phyloP scores from a whole-genome alignment of 192 early-diverging fungal genomes.

The Gigaspora rosea region DNA sequence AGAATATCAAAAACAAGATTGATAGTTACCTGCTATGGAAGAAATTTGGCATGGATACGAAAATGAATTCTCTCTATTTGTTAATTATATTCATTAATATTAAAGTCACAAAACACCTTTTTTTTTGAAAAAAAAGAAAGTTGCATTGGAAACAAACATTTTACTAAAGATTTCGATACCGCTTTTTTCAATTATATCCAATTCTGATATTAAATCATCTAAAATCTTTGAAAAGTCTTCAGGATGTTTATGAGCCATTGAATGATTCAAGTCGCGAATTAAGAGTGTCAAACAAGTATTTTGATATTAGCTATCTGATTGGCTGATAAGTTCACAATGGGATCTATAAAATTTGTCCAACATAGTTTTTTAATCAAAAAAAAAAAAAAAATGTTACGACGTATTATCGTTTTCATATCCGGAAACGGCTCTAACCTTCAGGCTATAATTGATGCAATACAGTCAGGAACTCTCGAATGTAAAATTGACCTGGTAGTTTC shows the following conservation, averaged over 20 bases:
- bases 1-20: neutral
- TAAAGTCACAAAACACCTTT: neutral
- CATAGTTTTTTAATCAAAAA: too few species aligned
- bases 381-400: conserved; percentile 35
- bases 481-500: conserved; percentile 88
- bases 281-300: too few species aligned
- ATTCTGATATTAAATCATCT: neutral
- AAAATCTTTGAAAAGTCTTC: conserved; percentile 1
- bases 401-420: conserved; percentile 90
- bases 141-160: neutral
- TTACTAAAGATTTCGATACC: conserved; percentile 18
- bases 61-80: conserved; percentile 26
- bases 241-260: neutral
- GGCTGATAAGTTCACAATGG: too few species aligned
- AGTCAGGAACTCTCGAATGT: conserved; percentile 51
- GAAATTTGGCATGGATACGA: conserved; percentile 12
- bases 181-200: conserved; percentile 10
- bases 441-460: conserved; percentile 86
- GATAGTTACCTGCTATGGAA: conserved; percentile 4
- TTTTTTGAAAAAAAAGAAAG: neutral
- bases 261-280: neutral
- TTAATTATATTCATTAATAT: neutral
- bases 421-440: conserved; percentile 96
- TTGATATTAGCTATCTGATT: too few species aligned
- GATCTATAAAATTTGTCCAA: too few species aligned